These are phyloP conservation scores for Clarkia xantiana DNA, from an alignment of 345 rosid species.

Conservation along the genomic window DNA sequence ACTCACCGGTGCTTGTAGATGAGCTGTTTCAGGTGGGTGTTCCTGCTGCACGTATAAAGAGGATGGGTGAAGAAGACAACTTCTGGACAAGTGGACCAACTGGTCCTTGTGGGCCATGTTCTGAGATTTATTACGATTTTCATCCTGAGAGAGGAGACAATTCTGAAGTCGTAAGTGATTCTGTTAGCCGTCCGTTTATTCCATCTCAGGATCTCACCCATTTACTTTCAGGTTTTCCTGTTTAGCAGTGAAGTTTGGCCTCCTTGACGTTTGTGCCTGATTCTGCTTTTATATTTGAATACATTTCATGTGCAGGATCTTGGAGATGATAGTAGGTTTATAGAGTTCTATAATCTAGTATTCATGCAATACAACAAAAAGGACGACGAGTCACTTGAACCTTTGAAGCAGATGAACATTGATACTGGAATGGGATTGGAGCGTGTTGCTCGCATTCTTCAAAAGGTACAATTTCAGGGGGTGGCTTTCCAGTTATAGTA, in stretches of 20 bases:
- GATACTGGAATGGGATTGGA: conserved; percentile 96
- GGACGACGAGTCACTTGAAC: conserved; percentile 75
- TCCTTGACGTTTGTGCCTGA: not conserved
- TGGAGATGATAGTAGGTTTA: conserved; percentile 81
- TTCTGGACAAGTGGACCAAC: conserved; percentile 92
- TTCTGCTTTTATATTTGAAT: too few species aligned
- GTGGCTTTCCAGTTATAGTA: not conserved
- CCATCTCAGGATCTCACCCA: too few species aligned
- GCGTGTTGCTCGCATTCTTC: conserved; percentile 86
- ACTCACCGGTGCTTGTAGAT: not conserved
- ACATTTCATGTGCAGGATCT: conserved; percentile 65
- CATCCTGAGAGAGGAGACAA: conserved; percentile 58
- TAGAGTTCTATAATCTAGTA: conserved; percentile 91
- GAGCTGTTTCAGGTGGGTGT: conserved; percentile 42
- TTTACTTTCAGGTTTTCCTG: not conserved
- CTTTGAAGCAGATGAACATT: conserved; percentile 76
- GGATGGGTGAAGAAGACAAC: conserved; percentile 91
- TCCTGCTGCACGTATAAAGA: conserved; percentile 61
- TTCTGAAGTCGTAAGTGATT: conserved; percentile 26
- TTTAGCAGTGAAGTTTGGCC: not conserved
- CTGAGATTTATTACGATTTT: conserved; percentile 89
- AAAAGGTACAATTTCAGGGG: conserved; percentile 26
- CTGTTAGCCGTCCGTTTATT: not conserved
- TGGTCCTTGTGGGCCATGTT: conserved; percentile 98
- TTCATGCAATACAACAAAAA: conserved; percentile 88